Conservation (phyloP, 1,139 yeast species). For the Candida freyschussii region DNA sequence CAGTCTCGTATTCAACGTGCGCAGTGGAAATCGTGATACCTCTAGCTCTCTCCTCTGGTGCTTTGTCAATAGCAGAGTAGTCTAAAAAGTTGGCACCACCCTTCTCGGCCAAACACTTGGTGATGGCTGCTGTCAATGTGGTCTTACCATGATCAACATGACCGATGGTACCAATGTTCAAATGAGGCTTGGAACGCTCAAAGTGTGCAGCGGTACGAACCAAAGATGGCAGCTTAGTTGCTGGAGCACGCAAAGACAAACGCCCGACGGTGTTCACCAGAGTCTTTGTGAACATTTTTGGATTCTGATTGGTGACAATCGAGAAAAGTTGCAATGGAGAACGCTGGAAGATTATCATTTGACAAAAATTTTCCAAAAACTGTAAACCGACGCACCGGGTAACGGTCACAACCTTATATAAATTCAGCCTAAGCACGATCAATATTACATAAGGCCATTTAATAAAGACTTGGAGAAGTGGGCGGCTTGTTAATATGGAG, state of each 20-base stretch:
- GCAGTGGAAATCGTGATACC: conserved; percentile 99
- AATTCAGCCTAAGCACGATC: not conserved
- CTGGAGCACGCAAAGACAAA: conserved; percentile 11
- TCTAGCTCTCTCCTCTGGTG: conserved; percentile 99
- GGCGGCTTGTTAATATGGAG: not conserved
- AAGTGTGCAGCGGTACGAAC: conserved; percentile 54
- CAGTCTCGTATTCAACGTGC: conserved; percentile 93
- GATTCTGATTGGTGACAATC: too few relatives aligned
- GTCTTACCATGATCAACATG: conserved; percentile 99
- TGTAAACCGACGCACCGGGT: not conserved
- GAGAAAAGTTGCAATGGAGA: too few relatives aligned
- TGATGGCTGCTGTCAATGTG: conserved; percentile 96
- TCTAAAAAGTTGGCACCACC: conserved; percentile 96
- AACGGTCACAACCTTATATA: not conserved
- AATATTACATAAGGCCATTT: conserved; percentile 1
- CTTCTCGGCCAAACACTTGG: conserved; percentile 80
- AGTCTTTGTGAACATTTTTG: conserved; percentile 17
- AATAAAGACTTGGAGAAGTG: not conserved
- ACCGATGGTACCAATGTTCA: conserved; percentile 97
- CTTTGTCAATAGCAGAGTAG: conserved; percentile 91
- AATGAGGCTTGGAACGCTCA: conserved; percentile 92
- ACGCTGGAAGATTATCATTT: conserved; percentile 5
- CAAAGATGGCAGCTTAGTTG: conserved; percentile 14
- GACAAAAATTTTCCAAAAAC: not conserved
- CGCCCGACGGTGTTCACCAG: conserved; percentile 15